A percentile compares a stretch with the other conserved stretches of the same genome.
These are phyloP conservation scores for Aethionema arabicum DNA, from an alignment of 345 rosid species.

Conservation along the genomic window DNA sequence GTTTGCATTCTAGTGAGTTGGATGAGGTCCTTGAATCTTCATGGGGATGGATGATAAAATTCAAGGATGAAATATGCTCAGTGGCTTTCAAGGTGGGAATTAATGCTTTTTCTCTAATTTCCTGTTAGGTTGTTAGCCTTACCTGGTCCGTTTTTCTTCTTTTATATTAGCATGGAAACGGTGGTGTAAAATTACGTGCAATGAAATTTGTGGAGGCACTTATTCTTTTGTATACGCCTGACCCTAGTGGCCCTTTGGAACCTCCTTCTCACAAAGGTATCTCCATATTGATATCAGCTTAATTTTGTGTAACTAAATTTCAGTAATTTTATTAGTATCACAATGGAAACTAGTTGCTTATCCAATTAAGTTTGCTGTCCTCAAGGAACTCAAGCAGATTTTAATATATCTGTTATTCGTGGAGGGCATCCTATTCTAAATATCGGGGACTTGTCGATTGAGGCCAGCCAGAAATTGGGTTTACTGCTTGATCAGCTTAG, in stretches of 20 bases:
- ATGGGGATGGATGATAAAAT: conserved; percentile 77
- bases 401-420: conserved; percentile 82
- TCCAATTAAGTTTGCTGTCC: conserved; percentile 30
- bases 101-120: conserved; percentile 19
- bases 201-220: conserved; percentile 88
- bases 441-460: conserved; percentile 82
- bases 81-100: conserved; percentile 69
- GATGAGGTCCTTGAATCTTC: conserved; percentile 65
- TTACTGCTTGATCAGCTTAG: conserved; percentile 94
- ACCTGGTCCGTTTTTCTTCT: conserved; percentile 17
- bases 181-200: conserved; percentile 73
- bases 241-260: conserved; percentile 60
- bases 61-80: conserved; percentile 79
- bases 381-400: conserved; percentile 56
- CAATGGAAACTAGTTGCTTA: conserved; percentile 28
- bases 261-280: conserved; percentile 70
- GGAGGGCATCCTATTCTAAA: conserved; percentile 85
- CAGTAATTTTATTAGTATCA: conserved; percentile 9
- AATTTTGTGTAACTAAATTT: neutral
- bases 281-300: conserved; percentile 15
- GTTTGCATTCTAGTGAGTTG: conserved; percentile 64
- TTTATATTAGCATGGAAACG: conserved; percentile 66
- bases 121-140: conserved; percentile 15
- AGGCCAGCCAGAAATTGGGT: conserved; percentile 79
- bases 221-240: conserved; percentile 83